Conservation (phyloP, 257 asterid genomes). For the Solanum clarkiae region DNA sequence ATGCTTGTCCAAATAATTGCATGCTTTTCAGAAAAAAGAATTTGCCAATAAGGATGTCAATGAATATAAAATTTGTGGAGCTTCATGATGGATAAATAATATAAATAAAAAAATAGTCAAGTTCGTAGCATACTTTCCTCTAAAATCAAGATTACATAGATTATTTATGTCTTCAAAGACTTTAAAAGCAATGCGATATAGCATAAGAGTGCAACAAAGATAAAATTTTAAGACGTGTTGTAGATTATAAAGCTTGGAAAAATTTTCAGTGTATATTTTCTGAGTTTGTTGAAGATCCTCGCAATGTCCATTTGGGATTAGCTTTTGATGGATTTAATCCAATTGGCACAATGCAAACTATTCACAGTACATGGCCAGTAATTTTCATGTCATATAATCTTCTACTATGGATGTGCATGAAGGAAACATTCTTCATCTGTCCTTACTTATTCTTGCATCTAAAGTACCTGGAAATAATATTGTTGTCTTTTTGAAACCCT, state of each 20-base stretch:
- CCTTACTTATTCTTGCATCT: neutral
- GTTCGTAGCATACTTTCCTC: neutral
- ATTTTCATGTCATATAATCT: too few species aligned
- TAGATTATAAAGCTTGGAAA: neutral
- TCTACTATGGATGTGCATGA: neutral
- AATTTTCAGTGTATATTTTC: too few species aligned
- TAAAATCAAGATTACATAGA: neutral
- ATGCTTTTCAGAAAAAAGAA: neutral
- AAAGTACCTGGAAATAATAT: neutral
- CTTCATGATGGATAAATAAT: neutral
- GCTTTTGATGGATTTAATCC: neutral
- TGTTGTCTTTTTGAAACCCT: neutral
- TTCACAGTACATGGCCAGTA: too few species aligned
- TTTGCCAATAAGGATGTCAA: neutral
- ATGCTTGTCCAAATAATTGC: neutral
- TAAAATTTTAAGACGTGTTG: neutral
- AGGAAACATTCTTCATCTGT: neutral
- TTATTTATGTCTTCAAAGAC: neutral
- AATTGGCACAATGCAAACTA: neutral
- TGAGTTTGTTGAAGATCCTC: neutral
- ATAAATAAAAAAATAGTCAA: too few species aligned
- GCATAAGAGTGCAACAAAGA: neutral
- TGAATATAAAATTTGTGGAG: neutral
- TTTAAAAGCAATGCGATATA: neutral
- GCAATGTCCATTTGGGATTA: neutral